Evolutionary conservation across 1,284 basidiomycete species (phyloP), one percentile per base, ranked within the genome.

Genomic region (Leccinum griseonigrum): DNA sequence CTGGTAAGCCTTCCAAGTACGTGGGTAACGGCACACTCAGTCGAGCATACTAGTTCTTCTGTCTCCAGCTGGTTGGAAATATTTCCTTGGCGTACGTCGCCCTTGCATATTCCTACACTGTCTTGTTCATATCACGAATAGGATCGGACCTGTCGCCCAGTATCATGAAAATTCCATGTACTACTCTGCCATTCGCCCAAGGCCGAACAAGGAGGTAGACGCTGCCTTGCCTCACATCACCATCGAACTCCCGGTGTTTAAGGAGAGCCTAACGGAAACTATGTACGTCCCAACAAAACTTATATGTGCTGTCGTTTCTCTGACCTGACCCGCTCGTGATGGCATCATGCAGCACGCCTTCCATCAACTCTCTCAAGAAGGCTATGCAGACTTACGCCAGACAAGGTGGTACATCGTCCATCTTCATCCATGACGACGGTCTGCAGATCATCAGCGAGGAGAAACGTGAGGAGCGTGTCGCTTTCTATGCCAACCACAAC

Each of bases 371-470:
- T 0, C 74, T 95, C 64, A 93, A 95, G 77, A 87, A 86, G 72
- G 92, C 91, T 0, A 94, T 94, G 86, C 89, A 90, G 68, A 93
- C 91, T 0, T 93, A 93, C 68, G 91, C 91, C 18, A 82, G 90
- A 1, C 91, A 93, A 68, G 91, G 91, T 22, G 91, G 91, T 8
- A 88, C 89, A 2, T 91, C 87, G 1, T 76, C 83, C 34, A 91
- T 93, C 67, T 81, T 93, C 59, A 75, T 94, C 31, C 88, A 91
- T 67, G 91, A 93, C 63, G 92, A 94, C 62, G 93, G 92, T 38
- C 73, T 90, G 63, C 88, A 91, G 69, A 67, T 86, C 4, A 75
- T 94, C 59, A 74, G 77, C 56, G 78, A 83, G 18, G 82, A 81
- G 48, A 89, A 92, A 60, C 84, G 85, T 29, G 80, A 85, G 46